Base-by-base conservation (phyloP, 257 asterid genomes). In the Marsdenia floribunda region DNA sequence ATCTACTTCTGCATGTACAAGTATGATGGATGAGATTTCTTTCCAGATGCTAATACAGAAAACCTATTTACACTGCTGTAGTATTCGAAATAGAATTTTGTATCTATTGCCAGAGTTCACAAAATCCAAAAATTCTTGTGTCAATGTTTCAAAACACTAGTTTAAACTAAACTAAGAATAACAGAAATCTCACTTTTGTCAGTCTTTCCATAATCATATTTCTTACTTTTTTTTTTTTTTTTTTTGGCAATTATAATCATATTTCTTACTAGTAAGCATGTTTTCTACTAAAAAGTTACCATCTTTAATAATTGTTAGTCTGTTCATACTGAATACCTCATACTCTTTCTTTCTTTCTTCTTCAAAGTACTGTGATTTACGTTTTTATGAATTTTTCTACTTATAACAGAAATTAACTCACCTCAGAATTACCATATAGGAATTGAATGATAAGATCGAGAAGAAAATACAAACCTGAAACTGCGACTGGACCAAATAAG, bases 401-500 rank as follows among this genome's bases (percentile, higher is more conserved):
- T 50, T 18, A 26, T 10, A 63, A 35, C 24, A 63, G 44, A 6
- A 18, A 63, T 24, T 24, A 18, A 65, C 50, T 37, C 50, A 19
- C 29, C n/a, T 65, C 50, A 65, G 50, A 2, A 65, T 19, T 60
- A 60, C 42, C 14, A 26, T 2, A 26, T 4, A 4, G 3, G 58
- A 70, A 70, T 2, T 4, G 13, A 8, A 13, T 68, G 52, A n/a
- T 15, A 67, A 65, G 6, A 68, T 12, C 26, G 52, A 69, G 66
- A 38, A 13, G 47, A 60, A 83, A 54, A 67, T 72, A 64, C 70
- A 47, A 64, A 91, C 98, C 98, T 94, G 98, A 80, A 90, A 89
- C 75, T 94, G 98, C 38, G 97, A 91, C 49, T 88, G 97, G 47
- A 94, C 70, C 82, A 94, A 81, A 83, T 89, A 94, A 65, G 98